phyloP scores from a whole-genome alignment of 2,329 filamentous ascomycete species.

The Incumbomyces lentus region DNA sequence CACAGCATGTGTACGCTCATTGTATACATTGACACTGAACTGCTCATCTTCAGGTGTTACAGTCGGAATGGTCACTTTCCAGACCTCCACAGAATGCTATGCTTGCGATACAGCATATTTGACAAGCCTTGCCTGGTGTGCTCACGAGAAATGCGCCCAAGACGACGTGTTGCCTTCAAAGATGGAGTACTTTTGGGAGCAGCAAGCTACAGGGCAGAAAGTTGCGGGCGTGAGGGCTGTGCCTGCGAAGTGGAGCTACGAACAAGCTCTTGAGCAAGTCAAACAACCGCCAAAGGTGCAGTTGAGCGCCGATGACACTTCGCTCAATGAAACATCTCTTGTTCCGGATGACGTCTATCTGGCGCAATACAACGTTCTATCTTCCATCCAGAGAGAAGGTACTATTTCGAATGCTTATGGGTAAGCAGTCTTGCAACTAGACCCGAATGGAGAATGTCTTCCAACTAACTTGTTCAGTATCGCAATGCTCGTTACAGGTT shows the following conservation, averaged over 20 bases:
- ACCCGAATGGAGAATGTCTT: background rate
- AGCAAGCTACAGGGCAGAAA: constrained; percentile 13
- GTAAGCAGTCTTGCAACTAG: background rate
- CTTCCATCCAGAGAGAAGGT: background rate
- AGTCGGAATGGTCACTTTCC: no score
- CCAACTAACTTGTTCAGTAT: background rate
- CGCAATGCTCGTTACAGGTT: background rate
- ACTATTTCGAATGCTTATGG: background rate
- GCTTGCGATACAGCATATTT: background rate
- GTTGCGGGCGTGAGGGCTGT: background rate
- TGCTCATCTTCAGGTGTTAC: background rate
- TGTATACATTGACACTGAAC: background rate
- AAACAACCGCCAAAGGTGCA: background rate
- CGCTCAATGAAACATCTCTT: background rate
- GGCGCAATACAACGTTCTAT: background rate
- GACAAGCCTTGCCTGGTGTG: background rate
- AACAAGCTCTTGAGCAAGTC: background rate
- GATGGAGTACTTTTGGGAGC: constrained; percentile 16
- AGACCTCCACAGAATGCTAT: background rate
- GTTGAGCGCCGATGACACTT: background rate
- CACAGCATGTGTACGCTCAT: background rate
- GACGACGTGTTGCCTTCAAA: constrained; percentile 8
- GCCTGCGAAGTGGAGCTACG: background rate
- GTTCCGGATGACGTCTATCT: background rate
- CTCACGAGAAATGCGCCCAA: background rate